Evolutionary conservation across 352 stramenopile species (phyloP), one percentile per base, ranked within the genome.

Genomic region (Halophytophthora polymorphica): DNA sequence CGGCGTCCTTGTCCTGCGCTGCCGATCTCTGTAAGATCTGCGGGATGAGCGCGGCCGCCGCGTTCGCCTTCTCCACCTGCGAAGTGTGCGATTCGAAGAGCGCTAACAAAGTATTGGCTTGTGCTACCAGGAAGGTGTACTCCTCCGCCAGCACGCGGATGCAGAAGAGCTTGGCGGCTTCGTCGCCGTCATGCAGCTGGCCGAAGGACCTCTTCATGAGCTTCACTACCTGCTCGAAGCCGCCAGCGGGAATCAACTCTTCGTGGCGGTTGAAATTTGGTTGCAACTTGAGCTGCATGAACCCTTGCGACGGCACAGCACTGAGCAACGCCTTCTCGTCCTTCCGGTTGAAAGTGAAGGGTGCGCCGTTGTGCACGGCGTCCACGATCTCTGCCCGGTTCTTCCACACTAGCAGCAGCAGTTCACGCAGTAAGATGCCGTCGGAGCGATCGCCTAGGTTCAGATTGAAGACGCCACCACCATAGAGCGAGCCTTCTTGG

Each of bases 1-100:
- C 64, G 43, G 46, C 40, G 17, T 29, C 31, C 19, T 50, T 39
- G 8, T 25, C 6, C 50, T 57, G 19, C 11, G 37, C 14, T 19
- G 43, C 60, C 19, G 17, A 22, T 35, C 28, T 62, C 58, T 56
- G 56, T 48, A 58, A 50, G 22, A 90, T 90, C 49, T 87, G 80
- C 3, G 77, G 80, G 31, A 90, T 86, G 18, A 90, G 41, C 7
- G 62, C 63, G 1, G 76, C 80, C 11, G 77, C 80, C 11, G 80
- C 77, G 0, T 53, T 83, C 13, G 80, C 75, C 50, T 88, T 86
- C 40, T 90, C 80, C 1, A 88, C 69, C 41, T 88, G 80, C 10
- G 77, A 81, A 0, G 80, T 88, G 50, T 83, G 73, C 3, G 61
- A 63, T 35, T 74, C 59, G 33, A 90, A 90, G 18, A 88, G 59